A percentile compares a stretch with the other conserved stretches of the same genome.
Evolutionary conservation across 352 stramenopile species (phyloP).

Genomic region (Globisporangium barbulae): DNA sequence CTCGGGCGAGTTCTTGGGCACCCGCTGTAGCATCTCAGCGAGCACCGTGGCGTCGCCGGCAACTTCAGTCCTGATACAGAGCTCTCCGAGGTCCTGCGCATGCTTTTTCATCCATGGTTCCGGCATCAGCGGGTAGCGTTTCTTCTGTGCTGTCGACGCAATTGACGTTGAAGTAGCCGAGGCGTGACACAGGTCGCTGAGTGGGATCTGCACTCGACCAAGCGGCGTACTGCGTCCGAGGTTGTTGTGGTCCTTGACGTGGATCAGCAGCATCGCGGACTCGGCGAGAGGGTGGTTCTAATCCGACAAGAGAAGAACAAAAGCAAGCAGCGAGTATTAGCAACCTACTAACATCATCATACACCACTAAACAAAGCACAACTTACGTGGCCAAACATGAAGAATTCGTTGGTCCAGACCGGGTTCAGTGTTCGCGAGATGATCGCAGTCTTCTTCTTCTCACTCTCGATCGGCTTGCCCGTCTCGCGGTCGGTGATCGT

Average conservation of each 20-base stretch:
- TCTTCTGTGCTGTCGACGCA: conserved; percentile 38
- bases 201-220: conserved; percentile 58
- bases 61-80: conserved; percentile 68
- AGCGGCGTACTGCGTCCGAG: conserved; percentile 56
- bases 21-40: conserved; percentile 47
- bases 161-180: conserved; percentile 58
- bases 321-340: not conserved
- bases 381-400: conserved; percentile 61
- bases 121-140: conserved; percentile 52
- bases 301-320: not conserved
- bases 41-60: conserved; percentile 51
- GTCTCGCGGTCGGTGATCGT: conserved; percentile 44
- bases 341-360: not conserved
- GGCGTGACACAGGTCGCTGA: conserved; percentile 53
- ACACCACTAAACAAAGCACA: not conserved
- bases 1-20: conserved; percentile 28
- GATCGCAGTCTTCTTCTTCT: conserved; percentile 72
- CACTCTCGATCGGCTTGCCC: conserved; percentile 45
- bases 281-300: conserved; percentile 47
- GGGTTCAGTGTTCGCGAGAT: conserved; percentile 71
- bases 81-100: conserved; percentile 45
- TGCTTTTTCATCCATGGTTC: conserved; percentile 78
- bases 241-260: conserved; percentile 79
- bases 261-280: conserved; percentile 48
- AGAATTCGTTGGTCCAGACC: conserved; percentile 61